Percentiles rank a stretch among this genome's conserved stretches.
phyloP scores from a whole-genome alignment of 1,284 basidiomycete species.

The Cryptococcus maquisensis region DNA sequence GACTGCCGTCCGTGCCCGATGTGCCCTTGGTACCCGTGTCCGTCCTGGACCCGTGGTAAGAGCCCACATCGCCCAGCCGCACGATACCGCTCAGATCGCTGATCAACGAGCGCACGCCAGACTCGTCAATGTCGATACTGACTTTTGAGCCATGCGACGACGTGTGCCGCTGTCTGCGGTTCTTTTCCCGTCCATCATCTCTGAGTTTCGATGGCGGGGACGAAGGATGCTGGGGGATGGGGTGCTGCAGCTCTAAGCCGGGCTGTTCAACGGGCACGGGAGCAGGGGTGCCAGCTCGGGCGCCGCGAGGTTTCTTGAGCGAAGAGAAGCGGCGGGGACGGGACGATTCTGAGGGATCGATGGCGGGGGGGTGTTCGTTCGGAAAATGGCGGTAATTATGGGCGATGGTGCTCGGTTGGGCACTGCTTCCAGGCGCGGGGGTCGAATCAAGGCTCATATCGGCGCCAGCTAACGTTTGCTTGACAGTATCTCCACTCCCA shows the following conservation, averaged over 20 bases:
- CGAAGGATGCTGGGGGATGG: conserved; percentile 7
- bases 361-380: background rate
- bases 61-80: conserved; percentile 24
- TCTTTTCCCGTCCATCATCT: background rate
- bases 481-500: conserved; percentile 9
- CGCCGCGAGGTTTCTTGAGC: background rate
- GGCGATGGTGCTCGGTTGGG: conserved; percentile 3
- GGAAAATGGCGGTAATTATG: conserved; percentile 24
- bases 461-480: background rate
- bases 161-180: background rate
- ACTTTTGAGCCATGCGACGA: conserved; percentile 7
- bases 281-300: background rate
- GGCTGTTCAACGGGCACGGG: background rate
- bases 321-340: conserved; percentile 6
- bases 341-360: too few relatives aligned
- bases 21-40: conserved; percentile 1
- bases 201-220: background rate
- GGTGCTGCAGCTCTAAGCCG: conserved; percentile 6
- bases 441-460: conserved; percentile 16
- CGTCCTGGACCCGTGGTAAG: conserved; percentile 1
- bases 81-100: conserved; percentile 36
- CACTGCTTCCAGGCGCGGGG: conserved; percentile 18
- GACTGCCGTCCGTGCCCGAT: background rate
- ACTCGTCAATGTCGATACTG: conserved; percentile 25
- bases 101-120: conserved; percentile 21